Evolutionary conservation across 2,329 filamentous ascomycete genomes (phyloP), one percentile per base, ranked within the genome.

Genomic region (Penicillium sp.): DNA sequence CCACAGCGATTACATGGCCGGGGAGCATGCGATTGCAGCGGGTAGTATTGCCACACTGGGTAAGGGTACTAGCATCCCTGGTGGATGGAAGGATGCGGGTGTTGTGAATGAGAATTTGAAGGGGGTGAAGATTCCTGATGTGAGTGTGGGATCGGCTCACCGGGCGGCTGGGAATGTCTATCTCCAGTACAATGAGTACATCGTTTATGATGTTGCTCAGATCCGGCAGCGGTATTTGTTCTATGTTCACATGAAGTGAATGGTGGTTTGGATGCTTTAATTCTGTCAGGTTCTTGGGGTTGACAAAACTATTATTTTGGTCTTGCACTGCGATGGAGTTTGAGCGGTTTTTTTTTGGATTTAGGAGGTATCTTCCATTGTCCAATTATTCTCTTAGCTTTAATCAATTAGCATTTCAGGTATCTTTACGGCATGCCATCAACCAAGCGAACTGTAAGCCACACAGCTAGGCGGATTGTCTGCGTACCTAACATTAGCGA

Each of bases 81-180:
- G 73, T 18, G 79, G 79, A 44, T 96, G 91, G 91, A 91, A 91
- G 73, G 91, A 96, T 73, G 91, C 90, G 0, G 78, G 77, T 2
- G 83, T 81, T 54, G 83, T 93, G 7, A 83, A 92, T 66, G 78
- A 83, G 2, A 81, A 82, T 2, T 77, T 96, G 44, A 78, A 83
- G 58, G 91, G 91, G 0, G 82, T 91, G 41, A 82, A 81, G 67
- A 93, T 96, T 70, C 78, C 76, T 2, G 73, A 78, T 62, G 64
- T 70, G 6, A 27, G 56, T 3, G 33, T 43, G 4, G 50, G 55
- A 2, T 47, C 59, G 1, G n/a, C 10, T 11, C 11, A 56, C 0
- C 11, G 55, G 11, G 19, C 50, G 2, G n/a, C 31, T 1, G 39
- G 10, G 2, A 24, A 55, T 2, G 52, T 35, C 1, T 55, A 40